Conservation (phyloP, 23 red algal species). For the Gracilaria gracilis region DNA sequence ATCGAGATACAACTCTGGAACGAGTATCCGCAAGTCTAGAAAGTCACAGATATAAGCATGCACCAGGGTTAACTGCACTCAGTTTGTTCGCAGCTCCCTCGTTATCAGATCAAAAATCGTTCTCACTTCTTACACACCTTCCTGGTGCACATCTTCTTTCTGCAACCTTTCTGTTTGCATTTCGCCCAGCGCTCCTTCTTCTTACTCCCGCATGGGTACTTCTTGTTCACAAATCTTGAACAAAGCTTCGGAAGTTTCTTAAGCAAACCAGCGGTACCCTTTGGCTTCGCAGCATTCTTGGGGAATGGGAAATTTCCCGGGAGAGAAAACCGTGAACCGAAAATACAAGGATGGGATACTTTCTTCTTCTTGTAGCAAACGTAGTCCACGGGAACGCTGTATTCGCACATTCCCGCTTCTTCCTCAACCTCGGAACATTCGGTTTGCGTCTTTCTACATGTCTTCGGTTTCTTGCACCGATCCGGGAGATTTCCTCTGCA, state of each 20-base stretch:
- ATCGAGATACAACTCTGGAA: neutral
- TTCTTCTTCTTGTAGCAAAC: constrained; percentile 56
- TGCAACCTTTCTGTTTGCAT: constrained; percentile 36
- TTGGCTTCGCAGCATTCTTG: neutral
- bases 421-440: constrained; percentile 15
- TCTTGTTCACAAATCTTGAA: constrained; percentile 22
- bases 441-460: constrained; percentile 6
- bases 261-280: neutral
- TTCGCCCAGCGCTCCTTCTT: constrained; percentile 8
- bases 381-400: neutral
- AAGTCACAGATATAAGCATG: no score
- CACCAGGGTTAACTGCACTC: no score
- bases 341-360: constrained; percentile 23
- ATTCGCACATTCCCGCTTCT: constrained; percentile 9
- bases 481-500: constrained; percentile 20
- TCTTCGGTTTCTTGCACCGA: constrained; percentile 7
- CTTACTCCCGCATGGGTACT: constrained; percentile 8
- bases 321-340: neutral
- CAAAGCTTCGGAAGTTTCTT: constrained; percentile 17
- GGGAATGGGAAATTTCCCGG: neutral
- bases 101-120: neutral
- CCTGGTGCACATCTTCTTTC: constrained; percentile 18
- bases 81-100: no score
- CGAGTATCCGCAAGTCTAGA: no score
- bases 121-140: neutral